These are phyloP conservation scores for Globisporangium megalacanthum DNA, from an alignment of 352 stramenopile species.

Conservation along the genomic window DNA sequence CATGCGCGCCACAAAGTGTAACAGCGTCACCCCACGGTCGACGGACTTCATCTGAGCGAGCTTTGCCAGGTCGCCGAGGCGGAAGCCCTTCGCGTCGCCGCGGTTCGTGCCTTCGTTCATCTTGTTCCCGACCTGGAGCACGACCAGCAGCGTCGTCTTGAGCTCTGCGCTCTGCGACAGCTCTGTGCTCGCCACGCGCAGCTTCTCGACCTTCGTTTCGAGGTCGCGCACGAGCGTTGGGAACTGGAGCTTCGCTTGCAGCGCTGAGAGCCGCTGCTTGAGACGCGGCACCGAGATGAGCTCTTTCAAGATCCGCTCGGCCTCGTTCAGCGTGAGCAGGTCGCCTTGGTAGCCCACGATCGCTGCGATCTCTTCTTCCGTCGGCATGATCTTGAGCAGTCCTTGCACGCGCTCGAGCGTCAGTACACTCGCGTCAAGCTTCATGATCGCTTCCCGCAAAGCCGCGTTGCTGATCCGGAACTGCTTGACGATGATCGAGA, in stretches of 20 bases:
- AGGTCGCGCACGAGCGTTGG: conserved; percentile 54
- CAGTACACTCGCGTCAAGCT: conserved; percentile 68
- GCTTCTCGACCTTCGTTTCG: conserved; percentile 58
- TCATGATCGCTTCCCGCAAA: conserved; percentile 78
- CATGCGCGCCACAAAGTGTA: conserved; percentile 75
- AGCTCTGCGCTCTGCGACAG: conserved; percentile 63
- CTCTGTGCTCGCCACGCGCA: conserved; percentile 49
- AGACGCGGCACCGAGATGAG: conserved; percentile 68
- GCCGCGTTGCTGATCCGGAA: conserved; percentile 90
- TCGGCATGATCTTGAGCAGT: conserved; percentile 85
- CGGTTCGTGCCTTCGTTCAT: conserved; percentile 77
- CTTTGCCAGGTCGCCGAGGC: conserved; percentile 58
- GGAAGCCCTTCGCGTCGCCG: conserved; percentile 69
- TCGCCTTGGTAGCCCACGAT: conserved; percentile 65
- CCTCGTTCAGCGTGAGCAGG: conserved; percentile 59
- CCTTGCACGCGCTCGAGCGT: conserved; percentile 80
- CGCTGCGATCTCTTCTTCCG: conserved; percentile 76
- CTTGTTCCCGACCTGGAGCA: conserved; percentile 82
- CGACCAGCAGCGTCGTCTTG: conserved; percentile 54
- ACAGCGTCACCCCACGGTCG: conserved; percentile 54
- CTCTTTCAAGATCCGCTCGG: conserved; percentile 74
- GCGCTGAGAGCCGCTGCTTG: conserved; percentile 48
- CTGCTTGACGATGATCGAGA: conserved; percentile 97
- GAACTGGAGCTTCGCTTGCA: conserved; percentile 68
- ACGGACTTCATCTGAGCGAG: conserved; percentile 61